These are phyloP conservation scores for Talaromyces sp. DNA, from an alignment of 2,329 filamentous ascomycete genomes.

Conservation along the genomic window DNA sequence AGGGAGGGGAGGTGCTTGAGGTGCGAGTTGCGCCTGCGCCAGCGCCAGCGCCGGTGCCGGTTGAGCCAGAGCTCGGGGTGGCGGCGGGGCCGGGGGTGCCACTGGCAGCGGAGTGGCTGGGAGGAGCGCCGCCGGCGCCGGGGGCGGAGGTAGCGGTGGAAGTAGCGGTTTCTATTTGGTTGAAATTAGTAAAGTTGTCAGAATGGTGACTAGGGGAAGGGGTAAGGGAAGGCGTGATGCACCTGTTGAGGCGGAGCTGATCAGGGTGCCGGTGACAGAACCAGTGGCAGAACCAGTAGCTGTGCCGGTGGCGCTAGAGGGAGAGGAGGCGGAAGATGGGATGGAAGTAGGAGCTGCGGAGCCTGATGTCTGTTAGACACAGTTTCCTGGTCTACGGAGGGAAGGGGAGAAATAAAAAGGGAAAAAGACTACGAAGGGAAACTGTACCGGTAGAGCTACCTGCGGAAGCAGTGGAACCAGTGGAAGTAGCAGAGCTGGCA, in stretches of 20 bases:
- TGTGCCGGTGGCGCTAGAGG: slow-evolving; percentile 4
- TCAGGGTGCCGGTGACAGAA: neutral
- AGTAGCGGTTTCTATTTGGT: neutral
- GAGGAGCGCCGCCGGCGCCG: slow-evolving; percentile 1
- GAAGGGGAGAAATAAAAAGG: too few species aligned
- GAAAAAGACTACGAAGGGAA: neutral
- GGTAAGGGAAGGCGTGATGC: neutral
- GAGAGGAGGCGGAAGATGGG: neutral
- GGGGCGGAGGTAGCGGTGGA: slow-evolving; percentile 9
- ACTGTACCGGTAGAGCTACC: slow-evolving; percentile 22
- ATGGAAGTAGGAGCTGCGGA: neutral
- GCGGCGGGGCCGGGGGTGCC: slow-evolving; percentile 21
- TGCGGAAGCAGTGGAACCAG: slow-evolving; percentile 18
- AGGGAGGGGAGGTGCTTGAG: slow-evolving; percentile 6
- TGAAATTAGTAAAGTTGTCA: neutral
- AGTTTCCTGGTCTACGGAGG: neutral
- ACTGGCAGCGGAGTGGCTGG: slow-evolving; percentile 18
- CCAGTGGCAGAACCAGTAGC: neutral
- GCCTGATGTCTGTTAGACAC: slow-evolving; percentile 8
- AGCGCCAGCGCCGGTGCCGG: slow-evolving; percentile 26
- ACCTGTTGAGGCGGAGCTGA: slow-evolving; percentile 5
- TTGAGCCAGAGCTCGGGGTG: neutral
- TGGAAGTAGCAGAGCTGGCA: slow-evolving; percentile 20
- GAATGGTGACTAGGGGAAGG: neutral
- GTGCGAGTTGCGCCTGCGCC: slow-evolving; percentile 18